phyloP scores from a whole-genome alignment of 2,329 filamentous ascomycete genomes.

The Apiospora arundinis region DNA sequence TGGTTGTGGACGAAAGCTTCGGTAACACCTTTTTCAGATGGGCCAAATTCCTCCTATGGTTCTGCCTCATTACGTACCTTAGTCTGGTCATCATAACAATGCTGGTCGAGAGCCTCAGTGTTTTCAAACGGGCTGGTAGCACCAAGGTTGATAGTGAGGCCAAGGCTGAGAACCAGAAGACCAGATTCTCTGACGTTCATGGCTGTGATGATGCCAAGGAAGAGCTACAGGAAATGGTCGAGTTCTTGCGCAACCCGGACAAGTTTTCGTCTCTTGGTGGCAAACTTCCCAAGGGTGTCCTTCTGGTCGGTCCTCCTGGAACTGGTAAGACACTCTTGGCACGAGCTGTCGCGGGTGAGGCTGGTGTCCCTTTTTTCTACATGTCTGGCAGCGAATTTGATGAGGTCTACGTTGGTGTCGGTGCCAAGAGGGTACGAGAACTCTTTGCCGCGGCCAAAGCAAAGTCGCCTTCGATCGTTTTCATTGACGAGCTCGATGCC shows the following conservation, averaged over 20 bases:
- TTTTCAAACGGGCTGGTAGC: slow-evolving; percentile 79
- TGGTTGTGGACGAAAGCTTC: slow-evolving; percentile 91
- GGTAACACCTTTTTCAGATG: slow-evolving; percentile 84
- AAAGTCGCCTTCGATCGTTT: slow-evolving; percentile 92
- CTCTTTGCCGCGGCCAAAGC: slow-evolving; percentile 82
- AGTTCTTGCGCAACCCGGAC: slow-evolving; percentile 92
- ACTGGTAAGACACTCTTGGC: slow-evolving; percentile 97
- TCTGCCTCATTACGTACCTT: slow-evolving; percentile 80
- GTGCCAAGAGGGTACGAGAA: slow-evolving; percentile 93
- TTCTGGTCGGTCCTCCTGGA: slow-evolving; percentile 93
- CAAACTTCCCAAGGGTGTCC: slow-evolving; percentile 94
- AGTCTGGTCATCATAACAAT: slow-evolving; percentile 81
- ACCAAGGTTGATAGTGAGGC: slow-evolving; percentile 78
- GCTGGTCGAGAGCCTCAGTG: slow-evolving; percentile 79
- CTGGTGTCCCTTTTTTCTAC: slow-evolving; percentile 98
- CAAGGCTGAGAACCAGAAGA: slow-evolving; percentile 90
- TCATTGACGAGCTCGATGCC: slow-evolving; percentile 93
- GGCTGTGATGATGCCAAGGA: slow-evolving; percentile 99
- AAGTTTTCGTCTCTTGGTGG: slow-evolving; percentile 93
- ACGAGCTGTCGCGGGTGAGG: slow-evolving; percentile 93
- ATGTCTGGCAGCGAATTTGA: slow-evolving; percentile 99
- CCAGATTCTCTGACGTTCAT: slow-evolving; percentile 91
- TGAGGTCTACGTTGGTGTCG: slow-evolving; percentile 96
- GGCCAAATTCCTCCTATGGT: slow-evolving; percentile 85
- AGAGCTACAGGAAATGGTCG: slow-evolving; percentile 94